Conservation (phyloP, 148 eudicot species). For the Nepenthes mirabilis region DNA sequence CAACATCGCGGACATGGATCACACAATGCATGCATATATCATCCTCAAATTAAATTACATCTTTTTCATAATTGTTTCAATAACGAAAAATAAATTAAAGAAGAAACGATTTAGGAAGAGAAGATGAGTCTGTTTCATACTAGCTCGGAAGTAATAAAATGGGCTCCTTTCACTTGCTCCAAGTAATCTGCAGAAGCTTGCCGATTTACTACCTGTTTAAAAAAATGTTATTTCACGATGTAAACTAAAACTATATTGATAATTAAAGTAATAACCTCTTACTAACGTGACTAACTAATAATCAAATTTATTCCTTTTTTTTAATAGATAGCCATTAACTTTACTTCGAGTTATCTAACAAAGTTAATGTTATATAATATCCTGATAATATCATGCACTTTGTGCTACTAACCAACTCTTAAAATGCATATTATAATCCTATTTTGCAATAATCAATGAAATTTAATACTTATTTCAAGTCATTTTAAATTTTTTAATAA, state of each 20-base stretch:
- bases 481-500: no score
- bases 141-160: conserved; percentile 83
- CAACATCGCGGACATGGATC: not conserved
- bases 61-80: not conserved
- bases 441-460: no score
- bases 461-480: no score
- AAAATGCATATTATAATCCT: no score
- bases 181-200: conserved; percentile 60
- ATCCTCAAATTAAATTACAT: not conserved
- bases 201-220: conserved; percentile 57
- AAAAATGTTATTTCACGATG: not conserved
- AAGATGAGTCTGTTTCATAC: conserved; percentile 16
- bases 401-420: no score
- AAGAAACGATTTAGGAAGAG: not conserved
- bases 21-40: not conserved
- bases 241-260: no score
- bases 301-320: not conserved
- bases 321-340: no score
- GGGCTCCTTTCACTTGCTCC: conserved; percentile 57
- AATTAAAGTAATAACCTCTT: not conserved
- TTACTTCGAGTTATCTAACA: no score
- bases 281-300: not conserved
- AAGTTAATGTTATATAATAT: no score
- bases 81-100: not conserved
- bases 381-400: no score